Percentiles rank a stretch among this genome's conserved stretches.
Conservation (phyloP, 768 basidiomycete species). For the Boletus vermiculosoides region DNA sequence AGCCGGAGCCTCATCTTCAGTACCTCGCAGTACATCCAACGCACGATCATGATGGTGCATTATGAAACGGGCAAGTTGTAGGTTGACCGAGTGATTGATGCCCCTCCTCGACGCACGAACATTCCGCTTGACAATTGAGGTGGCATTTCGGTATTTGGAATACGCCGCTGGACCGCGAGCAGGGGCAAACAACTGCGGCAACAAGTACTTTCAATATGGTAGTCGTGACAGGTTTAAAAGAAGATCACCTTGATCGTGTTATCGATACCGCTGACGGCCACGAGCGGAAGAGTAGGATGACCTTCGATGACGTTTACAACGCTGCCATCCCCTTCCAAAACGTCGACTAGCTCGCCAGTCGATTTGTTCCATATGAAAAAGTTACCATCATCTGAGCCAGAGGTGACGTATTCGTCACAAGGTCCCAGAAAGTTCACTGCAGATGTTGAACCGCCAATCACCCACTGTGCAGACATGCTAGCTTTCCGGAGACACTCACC, state of each 20-base stretch:
- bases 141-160: slow-evolving; percentile 53
- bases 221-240: background rate
- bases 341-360: slow-evolving; percentile 60
- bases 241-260: slow-evolving; percentile 69
- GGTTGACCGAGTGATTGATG: slow-evolving; percentile 15
- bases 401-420: slow-evolving; percentile 70
- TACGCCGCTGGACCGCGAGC: slow-evolving; percentile 45
- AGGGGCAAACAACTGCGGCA: slow-evolving; percentile 63
- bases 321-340: slow-evolving; percentile 79
- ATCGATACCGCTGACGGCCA: slow-evolving; percentile 90
- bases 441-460: slow-evolving; percentile 1
- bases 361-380: slow-evolving; percentile 85
- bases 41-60: slow-evolving; percentile 31
- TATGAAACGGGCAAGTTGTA: slow-evolving; percentile 32
- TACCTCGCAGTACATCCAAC: slow-evolving; percentile 21
- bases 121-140: slow-evolving; percentile 59
- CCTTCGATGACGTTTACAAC: slow-evolving; percentile 88
- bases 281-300: slow-evolving; percentile 71
- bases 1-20: slow-evolving; percentile 21
- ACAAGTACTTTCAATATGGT: background rate
- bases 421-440: slow-evolving; percentile 84
- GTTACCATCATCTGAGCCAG: slow-evolving; percentile 86
- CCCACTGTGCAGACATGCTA: background rate
- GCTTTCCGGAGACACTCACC: slow-evolving; percentile 44
- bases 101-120: slow-evolving; percentile 33